A percentile compares a stretch with the other conserved stretches of the same genome.
Conservation (phyloP, 2,329 filamentous ascomycete species). For the Parastagonospora nodorum region DNA sequence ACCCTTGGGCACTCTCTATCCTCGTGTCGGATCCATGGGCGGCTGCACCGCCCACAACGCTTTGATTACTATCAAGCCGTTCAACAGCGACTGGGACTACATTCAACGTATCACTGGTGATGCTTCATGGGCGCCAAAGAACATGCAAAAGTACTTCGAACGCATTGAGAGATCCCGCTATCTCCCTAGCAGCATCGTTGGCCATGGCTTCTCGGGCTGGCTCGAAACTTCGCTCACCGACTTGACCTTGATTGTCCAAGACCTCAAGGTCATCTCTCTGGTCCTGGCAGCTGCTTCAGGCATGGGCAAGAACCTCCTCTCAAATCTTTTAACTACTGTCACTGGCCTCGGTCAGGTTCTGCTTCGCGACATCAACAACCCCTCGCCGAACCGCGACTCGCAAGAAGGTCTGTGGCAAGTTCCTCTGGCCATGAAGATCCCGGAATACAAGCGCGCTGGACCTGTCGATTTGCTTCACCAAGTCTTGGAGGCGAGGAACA, state of each 20-base stretch:
- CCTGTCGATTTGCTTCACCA: slow-evolving; percentile 60
- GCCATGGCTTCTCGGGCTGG: slow-evolving; percentile 64
- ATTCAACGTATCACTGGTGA: slow-evolving; percentile 65
- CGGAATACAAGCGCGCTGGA: slow-evolving; percentile 53
- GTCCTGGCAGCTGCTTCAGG: slow-evolving; percentile 57
- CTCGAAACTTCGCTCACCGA: slow-evolving; percentile 57
- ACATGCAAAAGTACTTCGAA: slow-evolving; percentile 63
- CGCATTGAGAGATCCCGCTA: slow-evolving; percentile 61
- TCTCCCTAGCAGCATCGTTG: slow-evolving; percentile 48
- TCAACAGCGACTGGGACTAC: slow-evolving; percentile 62
- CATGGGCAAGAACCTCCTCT: slow-evolving; percentile 49
- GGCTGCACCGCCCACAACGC: slow-evolving; percentile 66
- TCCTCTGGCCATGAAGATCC: slow-evolving; percentile 56
- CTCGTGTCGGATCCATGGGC: slow-evolving; percentile 60
- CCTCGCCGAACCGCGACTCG: slow-evolving; percentile 51
- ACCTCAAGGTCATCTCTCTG: slow-evolving; percentile 59
- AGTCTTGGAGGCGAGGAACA: slow-evolving; percentile 53
- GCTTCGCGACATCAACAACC: slow-evolving; percentile 57
- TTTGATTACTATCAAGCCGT: slow-evolving; percentile 61
- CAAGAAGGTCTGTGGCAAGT: slow-evolving; percentile 61
- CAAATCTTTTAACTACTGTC: slow-evolving; percentile 46
- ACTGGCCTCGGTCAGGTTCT: slow-evolving; percentile 54
- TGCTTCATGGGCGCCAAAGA: slow-evolving; percentile 61
- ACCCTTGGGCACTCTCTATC: slow-evolving; percentile 60
- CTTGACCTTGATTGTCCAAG: slow-evolving; percentile 55